Conservation (phyloP, 495 filamentous ascomycete genomes). For the Parachaetomium inaequale region DNA sequence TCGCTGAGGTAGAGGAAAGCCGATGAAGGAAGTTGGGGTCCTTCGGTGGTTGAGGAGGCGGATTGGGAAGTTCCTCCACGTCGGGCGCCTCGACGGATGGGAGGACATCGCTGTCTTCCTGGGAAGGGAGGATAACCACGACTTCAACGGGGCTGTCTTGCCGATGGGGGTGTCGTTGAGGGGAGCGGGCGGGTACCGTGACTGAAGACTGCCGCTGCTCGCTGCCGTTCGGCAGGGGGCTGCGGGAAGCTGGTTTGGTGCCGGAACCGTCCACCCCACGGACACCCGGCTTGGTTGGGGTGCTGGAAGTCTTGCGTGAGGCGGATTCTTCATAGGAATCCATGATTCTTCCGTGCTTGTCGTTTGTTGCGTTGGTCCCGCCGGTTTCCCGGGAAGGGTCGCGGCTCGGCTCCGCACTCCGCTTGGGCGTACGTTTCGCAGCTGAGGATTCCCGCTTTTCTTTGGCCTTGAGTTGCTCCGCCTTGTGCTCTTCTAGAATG, state of each 20-base stretch:
- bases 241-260: neutral
- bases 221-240: neutral
- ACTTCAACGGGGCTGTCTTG: neutral
- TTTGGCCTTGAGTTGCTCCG: slow-evolving; percentile 28
- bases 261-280: neutral
- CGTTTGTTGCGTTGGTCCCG: neutral
- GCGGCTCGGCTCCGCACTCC: neutral
- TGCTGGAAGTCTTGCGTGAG: neutral
- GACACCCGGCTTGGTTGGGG: neutral
- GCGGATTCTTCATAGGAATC: neutral
- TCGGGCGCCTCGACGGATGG: slow-evolving; percentile 7
- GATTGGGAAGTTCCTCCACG: neutral
- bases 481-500: slow-evolving; percentile 36
- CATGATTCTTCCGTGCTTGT: neutral
- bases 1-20: neutral
- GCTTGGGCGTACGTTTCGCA: neutral
- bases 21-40: neutral
- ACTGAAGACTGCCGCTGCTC: neutral
- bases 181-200: neutral
- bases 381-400: neutral
- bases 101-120: neutral
- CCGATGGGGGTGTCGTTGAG: neutral
- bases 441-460: slow-evolving; percentile 18
- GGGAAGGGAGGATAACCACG: neutral
- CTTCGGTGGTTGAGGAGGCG: neutral